Evolutionary conservation across 2,329 filamentous ascomycete genomes (phyloP).

Genomic region (Penicillium corylophilum): DNA sequence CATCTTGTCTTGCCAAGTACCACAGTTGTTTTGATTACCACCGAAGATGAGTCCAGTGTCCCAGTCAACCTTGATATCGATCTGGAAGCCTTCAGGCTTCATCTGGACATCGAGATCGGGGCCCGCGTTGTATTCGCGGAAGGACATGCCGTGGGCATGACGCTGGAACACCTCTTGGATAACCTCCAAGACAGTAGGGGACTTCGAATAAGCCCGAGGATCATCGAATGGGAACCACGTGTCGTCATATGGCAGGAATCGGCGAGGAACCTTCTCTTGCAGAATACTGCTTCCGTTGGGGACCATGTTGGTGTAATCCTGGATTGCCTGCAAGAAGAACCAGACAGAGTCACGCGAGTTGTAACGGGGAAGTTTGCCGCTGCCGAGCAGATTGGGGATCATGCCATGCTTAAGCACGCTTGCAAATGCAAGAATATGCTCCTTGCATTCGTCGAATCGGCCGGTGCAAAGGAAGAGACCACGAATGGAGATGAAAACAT

Average conservation of each 20-base stretch:
- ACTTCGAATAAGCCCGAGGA: slow-evolving; percentile 76
- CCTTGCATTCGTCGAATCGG: slow-evolving; percentile 81
- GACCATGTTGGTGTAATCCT: slow-evolving; percentile 82
- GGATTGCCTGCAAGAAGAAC: slow-evolving; percentile 96
- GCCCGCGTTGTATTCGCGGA: slow-evolving; percentile 91
- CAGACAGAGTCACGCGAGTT: slow-evolving; percentile 95
- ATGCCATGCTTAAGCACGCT: slow-evolving; percentile 97
- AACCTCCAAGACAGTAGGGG: slow-evolving; percentile 81
- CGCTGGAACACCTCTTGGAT: slow-evolving; percentile 92
- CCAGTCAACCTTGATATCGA: slow-evolving; percentile 90
- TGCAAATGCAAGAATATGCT: slow-evolving; percentile 92
- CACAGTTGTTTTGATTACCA: slow-evolving; percentile 91
- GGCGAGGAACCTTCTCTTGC: slow-evolving; percentile 72
- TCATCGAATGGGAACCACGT: slow-evolving; percentile 88
- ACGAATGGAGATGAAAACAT: slow-evolving; percentile 93
- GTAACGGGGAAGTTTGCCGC: slow-evolving; percentile 82
- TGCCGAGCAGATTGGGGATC: slow-evolving; percentile 91
- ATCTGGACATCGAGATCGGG: slow-evolving; percentile 87
- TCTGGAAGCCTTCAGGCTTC: slow-evolving; percentile 87
- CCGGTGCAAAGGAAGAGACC: slow-evolving; percentile 90
- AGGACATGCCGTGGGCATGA: slow-evolving; percentile 86
- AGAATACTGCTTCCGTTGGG: slow-evolving; percentile 74
- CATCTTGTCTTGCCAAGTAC: slow-evolving; percentile 99
- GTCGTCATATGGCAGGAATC: slow-evolving; percentile 93
- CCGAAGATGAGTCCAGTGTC: slow-evolving; percentile 86